These are phyloP conservation scores for Xylaria hypoxylon DNA, from an alignment of 2,329 filamentous ascomycete species.

Conservation along the genomic window DNA sequence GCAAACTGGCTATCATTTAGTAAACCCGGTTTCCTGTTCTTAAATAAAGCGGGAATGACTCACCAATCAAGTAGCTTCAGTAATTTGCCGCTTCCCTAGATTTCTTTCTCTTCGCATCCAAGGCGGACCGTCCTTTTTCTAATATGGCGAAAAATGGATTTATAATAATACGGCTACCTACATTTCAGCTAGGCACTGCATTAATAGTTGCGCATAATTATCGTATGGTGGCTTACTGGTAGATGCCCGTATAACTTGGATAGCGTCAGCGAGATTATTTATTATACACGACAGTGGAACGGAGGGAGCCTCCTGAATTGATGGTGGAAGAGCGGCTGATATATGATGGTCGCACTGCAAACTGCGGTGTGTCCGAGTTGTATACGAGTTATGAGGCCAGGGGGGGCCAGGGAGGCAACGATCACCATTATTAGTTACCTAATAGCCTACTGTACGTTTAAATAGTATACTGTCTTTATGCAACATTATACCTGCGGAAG, in stretches of 20 bases:
- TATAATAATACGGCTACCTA: neutral
- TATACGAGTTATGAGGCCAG: neutral
- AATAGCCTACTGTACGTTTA: neutral
- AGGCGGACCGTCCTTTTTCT: no score
- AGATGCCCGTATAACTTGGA: neutral
- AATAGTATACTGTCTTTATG: no score
- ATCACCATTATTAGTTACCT: neutral
- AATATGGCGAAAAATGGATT: no score
- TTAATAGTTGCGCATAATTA: neutral
- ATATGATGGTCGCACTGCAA: neutral
- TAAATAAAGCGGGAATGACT: neutral
- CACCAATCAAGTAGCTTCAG: neutral
- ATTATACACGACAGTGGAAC: neutral
- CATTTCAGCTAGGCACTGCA: neutral
- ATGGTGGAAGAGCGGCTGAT: neutral
- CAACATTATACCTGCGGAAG: no score
- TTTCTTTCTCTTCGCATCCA: no score
- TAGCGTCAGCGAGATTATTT: neutral
- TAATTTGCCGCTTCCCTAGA: no score
- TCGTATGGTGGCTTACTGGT: slow-evolving; percentile 13
- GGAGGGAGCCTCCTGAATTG: neutral
- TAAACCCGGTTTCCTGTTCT: neutral
- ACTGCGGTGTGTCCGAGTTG: no score
- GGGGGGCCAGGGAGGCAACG: neutral
- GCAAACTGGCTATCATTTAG: neutral